Evolutionary conservation across 2,329 filamentous ascomycete species (phyloP).

Genomic region (Calonectria montana): DNA sequence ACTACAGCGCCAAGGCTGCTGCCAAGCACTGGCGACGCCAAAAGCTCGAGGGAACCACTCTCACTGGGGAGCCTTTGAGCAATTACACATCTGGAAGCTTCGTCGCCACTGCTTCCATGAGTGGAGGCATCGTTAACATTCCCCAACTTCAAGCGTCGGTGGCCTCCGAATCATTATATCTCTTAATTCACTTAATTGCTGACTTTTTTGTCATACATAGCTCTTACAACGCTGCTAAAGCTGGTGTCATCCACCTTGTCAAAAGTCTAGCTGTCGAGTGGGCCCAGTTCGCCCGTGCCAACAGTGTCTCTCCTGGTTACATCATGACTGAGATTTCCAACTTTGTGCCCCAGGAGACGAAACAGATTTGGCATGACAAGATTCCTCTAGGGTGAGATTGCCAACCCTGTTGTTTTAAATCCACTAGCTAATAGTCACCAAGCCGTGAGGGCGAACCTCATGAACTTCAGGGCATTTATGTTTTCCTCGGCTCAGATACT

Average conservation of each 20-base stretch:
- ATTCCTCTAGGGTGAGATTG: constrained; percentile 38
- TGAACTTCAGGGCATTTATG: constrained; percentile 41
- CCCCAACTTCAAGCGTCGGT: constrained; percentile 60
- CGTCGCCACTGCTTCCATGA: constrained; percentile 65
- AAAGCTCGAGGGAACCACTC: constrained; percentile 68
- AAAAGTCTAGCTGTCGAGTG: constrained; percentile 67
- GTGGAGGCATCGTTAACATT: constrained; percentile 62
- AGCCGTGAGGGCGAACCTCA: constrained; percentile 43
- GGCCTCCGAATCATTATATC: background rate
- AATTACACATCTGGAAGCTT: constrained; percentile 55
- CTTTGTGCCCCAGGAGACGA: constrained; percentile 42
- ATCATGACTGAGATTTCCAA: constrained; percentile 44
- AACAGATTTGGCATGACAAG: constrained; percentile 42
- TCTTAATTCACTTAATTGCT: background rate
- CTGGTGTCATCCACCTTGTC: constrained; percentile 66
- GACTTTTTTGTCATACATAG: background rate
- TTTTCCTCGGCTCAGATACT: constrained; percentile 45
- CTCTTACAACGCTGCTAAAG: constrained; percentile 68
- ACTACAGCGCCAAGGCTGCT: constrained; percentile 77
- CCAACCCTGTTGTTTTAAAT: background rate
- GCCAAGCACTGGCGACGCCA: constrained; percentile 76
- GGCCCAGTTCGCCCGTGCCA: constrained; percentile 68
- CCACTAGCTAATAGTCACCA: constrained; percentile 15
- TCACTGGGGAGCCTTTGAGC: constrained; percentile 33
- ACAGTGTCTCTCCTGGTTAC: constrained; percentile 59